Evolutionary conservation across 768 basidiomycete genomes (phyloP).

Genomic region (Atractiella rhizophila): DNA sequence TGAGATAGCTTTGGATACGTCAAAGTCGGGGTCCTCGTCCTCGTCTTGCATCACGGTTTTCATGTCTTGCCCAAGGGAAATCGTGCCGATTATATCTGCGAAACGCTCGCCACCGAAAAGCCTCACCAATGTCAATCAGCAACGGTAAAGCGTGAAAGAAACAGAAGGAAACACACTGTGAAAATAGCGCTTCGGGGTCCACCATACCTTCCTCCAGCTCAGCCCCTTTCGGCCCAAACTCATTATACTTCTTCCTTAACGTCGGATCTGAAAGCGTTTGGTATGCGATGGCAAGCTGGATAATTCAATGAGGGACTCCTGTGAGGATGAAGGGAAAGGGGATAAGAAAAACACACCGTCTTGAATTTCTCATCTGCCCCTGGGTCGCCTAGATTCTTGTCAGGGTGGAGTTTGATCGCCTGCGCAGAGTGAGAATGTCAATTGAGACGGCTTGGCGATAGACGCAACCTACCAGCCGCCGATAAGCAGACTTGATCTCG

Average conservation of each 20-base stretch:
- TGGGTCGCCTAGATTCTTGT: constrained; percentile 44
- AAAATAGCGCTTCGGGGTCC: constrained; percentile 38
- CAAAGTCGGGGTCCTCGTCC: constrained; percentile 16
- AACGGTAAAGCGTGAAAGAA: too few species aligned
- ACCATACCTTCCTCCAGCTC: constrained; percentile 62
- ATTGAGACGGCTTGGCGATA: constrained; percentile 15
- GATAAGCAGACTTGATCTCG: constrained; percentile 76
- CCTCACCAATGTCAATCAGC: too few species aligned
- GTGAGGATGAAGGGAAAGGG: too few species aligned
- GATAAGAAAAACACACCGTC: too few species aligned
- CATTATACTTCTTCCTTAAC: constrained; percentile 60
- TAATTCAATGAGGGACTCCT: constrained; percentile 33
- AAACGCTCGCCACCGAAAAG: constrained; percentile 78
- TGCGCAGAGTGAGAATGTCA: constrained; percentile 29
- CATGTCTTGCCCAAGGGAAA: constrained; percentile 73
- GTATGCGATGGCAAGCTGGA: constrained; percentile 59
- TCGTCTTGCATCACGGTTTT: constrained; percentile 63
- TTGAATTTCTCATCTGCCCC: constrained; percentile 38
- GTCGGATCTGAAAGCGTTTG: constrained; percentile 37
- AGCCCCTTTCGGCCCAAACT: constrained; percentile 49
- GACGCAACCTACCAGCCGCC: constrained; percentile 19
- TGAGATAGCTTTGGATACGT: not conserved
- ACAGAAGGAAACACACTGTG: too few species aligned
- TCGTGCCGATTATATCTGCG: constrained; percentile 61
- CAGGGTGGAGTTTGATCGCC: constrained; percentile 61